These are phyloP conservation scores for Pisolithus tinctorius DNA, from an alignment of 768 basidiomycete genomes.

Conservation along the genomic window DNA sequence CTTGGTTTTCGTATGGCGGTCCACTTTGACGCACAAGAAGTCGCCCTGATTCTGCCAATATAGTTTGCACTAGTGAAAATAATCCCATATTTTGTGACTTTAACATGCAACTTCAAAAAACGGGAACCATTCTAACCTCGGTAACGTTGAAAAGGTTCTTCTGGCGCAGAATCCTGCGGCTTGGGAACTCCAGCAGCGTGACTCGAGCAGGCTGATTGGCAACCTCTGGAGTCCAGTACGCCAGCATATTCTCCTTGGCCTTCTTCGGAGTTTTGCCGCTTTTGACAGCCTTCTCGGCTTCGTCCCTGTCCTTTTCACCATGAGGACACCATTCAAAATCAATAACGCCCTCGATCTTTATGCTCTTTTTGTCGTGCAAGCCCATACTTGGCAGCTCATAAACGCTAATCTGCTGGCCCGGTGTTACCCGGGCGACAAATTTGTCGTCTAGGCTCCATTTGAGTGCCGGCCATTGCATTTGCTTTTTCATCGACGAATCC, in stretches of 20 bases:
- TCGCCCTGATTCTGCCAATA: slow-evolving; percentile 99
- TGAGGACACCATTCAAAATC: slow-evolving; percentile 99
- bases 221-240: slow-evolving; percentile 97
- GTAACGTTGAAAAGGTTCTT: slow-evolving; percentile 98
- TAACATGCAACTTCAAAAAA: neutral
- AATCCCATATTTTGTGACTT: neutral
- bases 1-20: slow-evolving; percentile 97
- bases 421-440: slow-evolving; percentile 83
- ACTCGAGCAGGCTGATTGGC: slow-evolving; percentile 95
- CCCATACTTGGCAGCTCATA: slow-evolving; percentile 94
- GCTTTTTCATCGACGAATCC: slow-evolving; percentile 56
- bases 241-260: slow-evolving; percentile 83
- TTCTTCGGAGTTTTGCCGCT: slow-evolving; percentile 52
- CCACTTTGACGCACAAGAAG: slow-evolving; percentile 98
- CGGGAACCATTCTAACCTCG: slow-evolving; percentile 54
- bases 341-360: slow-evolving; percentile 95
- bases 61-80: slow-evolving; percentile 73
- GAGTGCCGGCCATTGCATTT: slow-evolving; percentile 89
- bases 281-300: slow-evolving; percentile 38
- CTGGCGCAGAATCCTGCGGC: slow-evolving; percentile 73
- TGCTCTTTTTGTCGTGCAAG: slow-evolving; percentile 89
- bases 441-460: slow-evolving; percentile 99
- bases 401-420: slow-evolving; percentile 91
- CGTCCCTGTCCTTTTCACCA: slow-evolving; percentile 83
- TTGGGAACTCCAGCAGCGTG: slow-evolving; percentile 86